Evolutionary conservation across 2,329 filamentous ascomycete species (phyloP), one percentile per base, ranked within the genome.

Genomic region (Penicillium oxalicum): DNA sequence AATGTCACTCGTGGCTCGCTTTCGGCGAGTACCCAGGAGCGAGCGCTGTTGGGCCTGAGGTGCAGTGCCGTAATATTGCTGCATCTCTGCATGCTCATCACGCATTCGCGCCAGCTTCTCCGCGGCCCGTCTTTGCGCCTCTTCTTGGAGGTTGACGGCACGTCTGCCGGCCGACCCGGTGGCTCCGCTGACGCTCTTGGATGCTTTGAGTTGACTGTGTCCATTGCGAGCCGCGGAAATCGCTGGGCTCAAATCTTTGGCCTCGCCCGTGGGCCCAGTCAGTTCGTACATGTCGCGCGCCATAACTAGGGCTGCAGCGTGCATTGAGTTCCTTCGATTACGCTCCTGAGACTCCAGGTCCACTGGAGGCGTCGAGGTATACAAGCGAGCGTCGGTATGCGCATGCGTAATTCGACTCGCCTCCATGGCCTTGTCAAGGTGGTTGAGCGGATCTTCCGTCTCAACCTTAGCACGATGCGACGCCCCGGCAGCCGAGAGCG

Each of bases 241-340:
- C 4, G 65, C 63, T 11, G 59, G 41, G 28, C 52, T 52, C 32
- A 41, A 42, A 37, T 26, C 51, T 27, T 35, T 50, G 4, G 53
- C 36, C 38, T 57, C 57, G 4, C 59, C 61, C 12, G 58, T 62
- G 1, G 73, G 69, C 52, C 76, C 73, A 5, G 82, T 78, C 1
- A 79, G 74, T 9, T 75, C 80, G 63, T 90, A 95, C 83, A 95
- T 91, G 58, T 86, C 82, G 68, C 85, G 87, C 5, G 91, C 90
- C 89, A 96, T 95, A 9, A 87, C 88, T 3, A 95, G 75, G 2
- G 91, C 89, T 18, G 89, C 91, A 28, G 89, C 88, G 54, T 85
- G 86, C 2, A 95, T 74, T 4, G 83, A 82, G 56, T 89, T 86
- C 39, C 84, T 80, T 49, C 80, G 81, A 52, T 80, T 83, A 65